phyloP scores from a whole-genome alignment of 768 basidiomycete genomes.

The Leccinum uliginosum region DNA sequence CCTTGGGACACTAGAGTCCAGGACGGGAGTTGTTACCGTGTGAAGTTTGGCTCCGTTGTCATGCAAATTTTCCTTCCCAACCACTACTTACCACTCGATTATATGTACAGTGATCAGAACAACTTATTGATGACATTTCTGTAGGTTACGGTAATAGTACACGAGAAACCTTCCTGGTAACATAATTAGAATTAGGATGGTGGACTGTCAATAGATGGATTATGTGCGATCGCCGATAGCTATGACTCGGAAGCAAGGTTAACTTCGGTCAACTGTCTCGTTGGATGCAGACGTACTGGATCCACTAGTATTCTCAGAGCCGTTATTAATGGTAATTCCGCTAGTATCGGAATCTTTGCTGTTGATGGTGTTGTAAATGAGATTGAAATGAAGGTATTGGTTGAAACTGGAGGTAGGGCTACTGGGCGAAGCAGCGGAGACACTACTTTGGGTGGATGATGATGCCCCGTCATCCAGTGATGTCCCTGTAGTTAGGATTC shows the following conservation, averaged over 20 bases:
- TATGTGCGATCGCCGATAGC: not conserved
- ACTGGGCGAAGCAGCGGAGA: not conserved
- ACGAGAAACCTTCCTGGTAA: not conserved
- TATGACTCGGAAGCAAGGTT: not conserved
- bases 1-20: not conserved
- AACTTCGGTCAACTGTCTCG: not conserved
- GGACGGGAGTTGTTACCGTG: not conserved
- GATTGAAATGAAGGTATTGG: no score
- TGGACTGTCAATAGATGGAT: not conserved
- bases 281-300: not conserved
- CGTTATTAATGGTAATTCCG: not conserved
- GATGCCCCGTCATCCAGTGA: no score
- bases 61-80: not conserved
- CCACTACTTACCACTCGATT: no score
- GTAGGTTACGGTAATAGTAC: not conserved
- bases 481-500: not conserved
- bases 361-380: not conserved
- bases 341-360: not conserved
- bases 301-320: not conserved
- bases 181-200: not conserved
- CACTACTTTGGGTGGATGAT: not conserved
- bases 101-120: not conserved
- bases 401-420: conserved; percentile 2
- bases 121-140: not conserved
- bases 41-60: not conserved